phyloP scores from a whole-genome alignment of 2,329 filamentous ascomycete species.

The Nemania diffusa region DNA sequence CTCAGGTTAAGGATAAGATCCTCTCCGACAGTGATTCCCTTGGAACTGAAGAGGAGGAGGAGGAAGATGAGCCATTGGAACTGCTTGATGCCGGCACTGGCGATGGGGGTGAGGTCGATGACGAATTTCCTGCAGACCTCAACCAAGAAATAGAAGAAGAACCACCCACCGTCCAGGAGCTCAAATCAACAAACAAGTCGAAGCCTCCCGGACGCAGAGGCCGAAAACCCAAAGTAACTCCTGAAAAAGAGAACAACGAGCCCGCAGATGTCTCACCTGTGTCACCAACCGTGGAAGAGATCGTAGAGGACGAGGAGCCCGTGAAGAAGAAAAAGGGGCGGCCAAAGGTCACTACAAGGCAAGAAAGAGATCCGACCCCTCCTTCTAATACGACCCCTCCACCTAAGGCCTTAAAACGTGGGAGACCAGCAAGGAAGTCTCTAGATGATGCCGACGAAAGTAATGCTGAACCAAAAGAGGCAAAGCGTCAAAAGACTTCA shows the following conservation, averaged over 20 bases:
- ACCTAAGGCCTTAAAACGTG: constrained; percentile 39
- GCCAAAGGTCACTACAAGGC: constrained; percentile 38
- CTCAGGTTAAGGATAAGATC: constrained; percentile 41
- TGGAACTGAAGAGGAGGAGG: constrained; percentile 34
- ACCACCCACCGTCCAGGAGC: constrained; percentile 35
- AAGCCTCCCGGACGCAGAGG: constrained; percentile 40
- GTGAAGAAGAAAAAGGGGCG: constrained; percentile 45
- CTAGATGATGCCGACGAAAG: constrained; percentile 38
- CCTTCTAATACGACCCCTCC: constrained; percentile 30
- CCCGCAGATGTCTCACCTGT: constrained; percentile 31
- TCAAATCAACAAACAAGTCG: constrained; percentile 42
- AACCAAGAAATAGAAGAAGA: constrained; percentile 43
- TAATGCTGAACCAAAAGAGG: constrained; percentile 37
- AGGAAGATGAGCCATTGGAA: constrained; percentile 43
- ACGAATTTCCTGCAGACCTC: constrained; percentile 30
- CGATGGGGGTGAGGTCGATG: constrained; percentile 29
- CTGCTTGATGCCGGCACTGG: constrained; percentile 42
- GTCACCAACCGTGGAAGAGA: constrained; percentile 26
- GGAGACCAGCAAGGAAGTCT: constrained; percentile 39
- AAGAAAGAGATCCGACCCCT: constrained; percentile 32
- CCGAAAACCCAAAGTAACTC: constrained; percentile 43
- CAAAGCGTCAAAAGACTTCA: constrained; percentile 43
- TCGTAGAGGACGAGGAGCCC: constrained; percentile 41
- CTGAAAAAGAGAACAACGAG: constrained; percentile 38
- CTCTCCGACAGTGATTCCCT: constrained; percentile 37